Conservation (phyloP, 257 asterid species). For the Eucommia ulmoides region DNA sequence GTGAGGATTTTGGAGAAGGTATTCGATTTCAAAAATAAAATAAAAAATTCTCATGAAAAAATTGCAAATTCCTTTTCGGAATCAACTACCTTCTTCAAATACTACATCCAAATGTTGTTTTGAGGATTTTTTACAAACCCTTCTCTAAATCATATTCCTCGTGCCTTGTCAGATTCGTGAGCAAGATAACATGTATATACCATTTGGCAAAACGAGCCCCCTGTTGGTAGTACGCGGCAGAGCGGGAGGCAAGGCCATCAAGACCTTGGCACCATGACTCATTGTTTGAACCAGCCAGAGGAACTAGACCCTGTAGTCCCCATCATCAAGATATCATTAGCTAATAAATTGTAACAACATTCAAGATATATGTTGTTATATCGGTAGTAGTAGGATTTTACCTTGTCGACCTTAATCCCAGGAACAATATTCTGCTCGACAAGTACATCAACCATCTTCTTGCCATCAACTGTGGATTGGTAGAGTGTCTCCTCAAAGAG, state of each 20-base stretch:
- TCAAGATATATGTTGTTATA: background rate
- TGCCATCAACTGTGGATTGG: conserved; percentile 78
- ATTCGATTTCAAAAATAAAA: too few relatives aligned
- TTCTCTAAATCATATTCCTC: too few relatives aligned
- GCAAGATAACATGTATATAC: too few relatives aligned
- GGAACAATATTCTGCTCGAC: conserved; percentile 70
- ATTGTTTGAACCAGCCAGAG: conserved; percentile 56
- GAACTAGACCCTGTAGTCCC: conserved; percentile 54
- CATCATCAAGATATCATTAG: background rate
- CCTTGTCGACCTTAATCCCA: conserved; percentile 93
- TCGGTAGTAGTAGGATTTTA: conserved; percentile 1
- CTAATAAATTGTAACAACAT: background rate
- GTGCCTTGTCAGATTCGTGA: too few relatives aligned
- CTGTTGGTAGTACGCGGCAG: conserved; percentile 72
- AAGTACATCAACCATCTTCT: conserved; percentile 75
- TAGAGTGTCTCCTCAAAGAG: too few relatives aligned
- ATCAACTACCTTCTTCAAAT: too few relatives aligned
- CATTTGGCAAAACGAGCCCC: conserved; percentile 76
- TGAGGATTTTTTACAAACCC: too few relatives aligned
- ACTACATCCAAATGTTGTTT: too few relatives aligned
- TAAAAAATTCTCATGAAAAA: too few relatives aligned
- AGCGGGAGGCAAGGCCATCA: conserved; percentile 70
- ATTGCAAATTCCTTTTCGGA: too few relatives aligned
- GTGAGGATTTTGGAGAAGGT: too few relatives aligned
- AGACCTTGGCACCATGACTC: conserved; percentile 89